Evolutionary conservation across 192 early-diverging fungal genomes (phyloP).

Genomic region (Jimgerdemannia flammicorona): DNA sequence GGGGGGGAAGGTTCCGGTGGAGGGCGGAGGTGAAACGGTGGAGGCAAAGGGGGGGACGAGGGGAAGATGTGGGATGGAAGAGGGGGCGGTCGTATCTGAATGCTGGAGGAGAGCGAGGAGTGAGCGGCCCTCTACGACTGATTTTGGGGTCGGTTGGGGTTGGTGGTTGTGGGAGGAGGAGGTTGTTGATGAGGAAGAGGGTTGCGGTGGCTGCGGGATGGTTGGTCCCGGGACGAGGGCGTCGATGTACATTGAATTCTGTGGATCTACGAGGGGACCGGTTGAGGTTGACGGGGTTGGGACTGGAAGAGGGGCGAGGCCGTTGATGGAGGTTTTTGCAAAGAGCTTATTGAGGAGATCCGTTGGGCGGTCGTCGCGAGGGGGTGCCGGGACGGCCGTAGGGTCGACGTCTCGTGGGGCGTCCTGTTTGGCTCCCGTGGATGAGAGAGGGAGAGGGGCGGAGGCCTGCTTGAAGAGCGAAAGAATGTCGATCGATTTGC

Average conservation of each 20-base stretch:
- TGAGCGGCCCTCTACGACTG: not conserved
- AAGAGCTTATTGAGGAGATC: no score
- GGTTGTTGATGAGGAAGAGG: not conserved
- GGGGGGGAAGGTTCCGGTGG: not conserved
- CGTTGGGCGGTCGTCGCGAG: no score
- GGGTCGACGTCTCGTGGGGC: no score
- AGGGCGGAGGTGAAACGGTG: not conserved
- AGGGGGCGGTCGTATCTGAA: not conserved
- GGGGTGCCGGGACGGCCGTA: no score
- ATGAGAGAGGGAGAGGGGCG: not conserved
- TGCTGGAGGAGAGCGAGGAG: conserved; percentile 2
- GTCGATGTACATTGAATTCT: not conserved
- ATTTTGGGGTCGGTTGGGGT: not conserved
- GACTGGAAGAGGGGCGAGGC: no score
- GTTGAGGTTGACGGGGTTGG: no score
- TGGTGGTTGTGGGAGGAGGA: not conserved
- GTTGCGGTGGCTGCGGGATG: not conserved
- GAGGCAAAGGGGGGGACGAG: not conserved
- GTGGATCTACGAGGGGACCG: no score
- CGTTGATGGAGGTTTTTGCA: no score
- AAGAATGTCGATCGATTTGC: not conserved
- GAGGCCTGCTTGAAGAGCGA: not conserved
- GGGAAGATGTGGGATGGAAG: not conserved
- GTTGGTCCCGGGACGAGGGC: not conserved
- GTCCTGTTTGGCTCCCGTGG: not conserved